Evolutionary conservation across 306 rosid species (phyloP).

Genomic region (Trifolium subterraneum): DNA sequence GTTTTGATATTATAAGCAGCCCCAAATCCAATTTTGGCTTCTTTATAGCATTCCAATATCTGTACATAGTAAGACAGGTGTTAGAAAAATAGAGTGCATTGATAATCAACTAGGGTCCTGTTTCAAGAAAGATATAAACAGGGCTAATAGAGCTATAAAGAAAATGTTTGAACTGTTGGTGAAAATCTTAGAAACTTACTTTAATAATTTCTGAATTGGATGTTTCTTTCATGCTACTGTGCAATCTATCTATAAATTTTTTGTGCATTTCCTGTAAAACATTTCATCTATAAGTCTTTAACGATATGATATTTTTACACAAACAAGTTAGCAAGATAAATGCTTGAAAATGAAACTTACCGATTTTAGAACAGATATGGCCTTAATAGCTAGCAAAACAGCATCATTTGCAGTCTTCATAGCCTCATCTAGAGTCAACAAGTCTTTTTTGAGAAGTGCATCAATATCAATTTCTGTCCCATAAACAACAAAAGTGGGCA

Average conservation of each 20-base stretch:
- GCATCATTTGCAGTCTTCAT: constrained; percentile 91
- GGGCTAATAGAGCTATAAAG: constrained; percentile 20
- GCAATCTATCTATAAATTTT: constrained; percentile 58
- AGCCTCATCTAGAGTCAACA: constrained; percentile 95
- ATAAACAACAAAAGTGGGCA: constrained; percentile 29
- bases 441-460: constrained; percentile 80
- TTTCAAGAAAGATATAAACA: constrained; percentile 33
- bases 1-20: constrained; percentile 73
- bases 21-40: constrained; percentile 93
- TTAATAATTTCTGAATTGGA: constrained; percentile 58
- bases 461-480: constrained; percentile 80
- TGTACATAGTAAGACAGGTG: constrained; percentile 51
- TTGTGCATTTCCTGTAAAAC: constrained; percentile 65
- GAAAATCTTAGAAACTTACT: constrained; percentile 56
- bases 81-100: constrained; percentile 37
- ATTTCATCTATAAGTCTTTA: constrained; percentile 44
- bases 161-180: constrained; percentile 21
- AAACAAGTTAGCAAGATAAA: constrained; percentile 38
- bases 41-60: constrained; percentile 71
- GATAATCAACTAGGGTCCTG: constrained; percentile 25
- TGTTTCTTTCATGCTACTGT: constrained; percentile 52
- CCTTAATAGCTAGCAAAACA: constrained; percentile 79
- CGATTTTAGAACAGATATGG: constrained; percentile 70
- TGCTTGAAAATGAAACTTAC: constrained; percentile 62
- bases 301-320: constrained; percentile 37